Base-by-base conservation (phyloP, 495 filamentous ascomycete species). In the Amniculicola lignicola region DNA sequence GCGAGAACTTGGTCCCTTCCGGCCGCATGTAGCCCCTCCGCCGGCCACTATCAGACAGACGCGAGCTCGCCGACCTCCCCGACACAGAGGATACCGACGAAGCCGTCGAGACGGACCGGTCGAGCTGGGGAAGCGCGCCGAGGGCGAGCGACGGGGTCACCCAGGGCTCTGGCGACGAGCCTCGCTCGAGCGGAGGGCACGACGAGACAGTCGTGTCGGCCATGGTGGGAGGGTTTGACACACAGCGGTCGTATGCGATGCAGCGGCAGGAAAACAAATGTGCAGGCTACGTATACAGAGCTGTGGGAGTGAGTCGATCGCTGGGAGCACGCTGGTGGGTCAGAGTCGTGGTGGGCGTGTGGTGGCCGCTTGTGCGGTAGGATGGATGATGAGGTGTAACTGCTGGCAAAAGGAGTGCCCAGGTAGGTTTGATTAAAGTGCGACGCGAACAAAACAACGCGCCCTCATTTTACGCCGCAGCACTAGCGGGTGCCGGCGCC, bases 11-110 rank as follows among this genome's bases (percentile, higher is more conserved):
- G 28, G 87, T 95, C 23, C 85, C 89, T 69, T 91, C 88, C 0
- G 94, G 90, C 45, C 93, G 85, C 69, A 95, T 87, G 73, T 90
- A 96, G 23, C 91, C 91, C 51, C 91, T 78, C 62, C 86, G 75
- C 57, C 82, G 62, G 69, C 83, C 74, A 72, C 83, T 69, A 66
- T 74, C 65, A 75, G 79, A 63, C 71, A 79, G 36, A 73, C 73
- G 69, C 36, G 66, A 72, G 39, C 75, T 78, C 52, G 79, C 71
- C 18, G 79, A 77, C 25, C 69, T 69, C 31, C 73, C 75, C 16
- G 86, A 87, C 21, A 82, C 78, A 38, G 83, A 79, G 42, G 86
- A 91, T 29, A 76, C 73, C 22, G 84, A 86, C 19, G 90, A 94
- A 27, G 81, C 78, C 41, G 85, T 84, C 33, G 90, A 95, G 53